phyloP scores from a whole-genome alignment of 176 grass and related monocot genomes.

The Oryza longistaminata region DNA sequence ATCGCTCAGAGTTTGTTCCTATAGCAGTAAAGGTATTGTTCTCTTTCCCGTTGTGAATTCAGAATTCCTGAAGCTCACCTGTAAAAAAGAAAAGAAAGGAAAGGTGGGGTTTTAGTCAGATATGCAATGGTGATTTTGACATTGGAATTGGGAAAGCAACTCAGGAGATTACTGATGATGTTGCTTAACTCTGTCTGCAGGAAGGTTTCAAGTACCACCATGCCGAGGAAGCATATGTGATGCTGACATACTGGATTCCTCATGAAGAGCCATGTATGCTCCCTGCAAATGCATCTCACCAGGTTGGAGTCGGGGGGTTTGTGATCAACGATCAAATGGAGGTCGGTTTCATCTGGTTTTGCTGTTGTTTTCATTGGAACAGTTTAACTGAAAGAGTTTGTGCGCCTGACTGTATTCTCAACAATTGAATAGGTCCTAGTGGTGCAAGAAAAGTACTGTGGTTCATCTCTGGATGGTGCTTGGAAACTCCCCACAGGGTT shows the following conservation, averaged over 20 bases:
- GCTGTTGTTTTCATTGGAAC: not conserved
- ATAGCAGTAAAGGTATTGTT: constrained; percentile 74
- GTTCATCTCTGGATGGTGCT: constrained; percentile 35
- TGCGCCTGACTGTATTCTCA: not conserved
- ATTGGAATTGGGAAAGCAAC: not conserved
- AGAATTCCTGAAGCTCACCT: not conserved
- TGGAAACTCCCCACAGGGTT: constrained; percentile 98
- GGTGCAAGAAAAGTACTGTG: constrained; percentile 78
- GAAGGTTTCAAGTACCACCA: constrained; percentile 98
- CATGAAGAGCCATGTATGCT: constrained; percentile 71
- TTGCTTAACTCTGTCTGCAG: constrained; percentile 30
- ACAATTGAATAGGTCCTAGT: constrained; percentile 70
- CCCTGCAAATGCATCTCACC: constrained; percentile 93
- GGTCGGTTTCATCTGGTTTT: constrained; percentile 32
- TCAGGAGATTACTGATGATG: not conserved
- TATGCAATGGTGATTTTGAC: not conserved
- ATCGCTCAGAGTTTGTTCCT: constrained; percentile 76
- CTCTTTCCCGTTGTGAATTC: not conserved
- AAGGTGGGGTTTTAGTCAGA: not conserved
- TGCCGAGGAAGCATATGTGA: constrained; percentile 87
- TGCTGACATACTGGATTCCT: constrained; percentile 98
- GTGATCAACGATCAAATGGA: constrained; percentile 91
- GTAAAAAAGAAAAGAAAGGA: not conserved
- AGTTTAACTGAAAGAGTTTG: not conserved
- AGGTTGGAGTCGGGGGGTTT: constrained; percentile 94